These are phyloP conservation scores for Triangularia verruculosa DNA, from an alignment of 2,329 filamentous ascomycete genomes.

Conservation along the genomic window DNA sequence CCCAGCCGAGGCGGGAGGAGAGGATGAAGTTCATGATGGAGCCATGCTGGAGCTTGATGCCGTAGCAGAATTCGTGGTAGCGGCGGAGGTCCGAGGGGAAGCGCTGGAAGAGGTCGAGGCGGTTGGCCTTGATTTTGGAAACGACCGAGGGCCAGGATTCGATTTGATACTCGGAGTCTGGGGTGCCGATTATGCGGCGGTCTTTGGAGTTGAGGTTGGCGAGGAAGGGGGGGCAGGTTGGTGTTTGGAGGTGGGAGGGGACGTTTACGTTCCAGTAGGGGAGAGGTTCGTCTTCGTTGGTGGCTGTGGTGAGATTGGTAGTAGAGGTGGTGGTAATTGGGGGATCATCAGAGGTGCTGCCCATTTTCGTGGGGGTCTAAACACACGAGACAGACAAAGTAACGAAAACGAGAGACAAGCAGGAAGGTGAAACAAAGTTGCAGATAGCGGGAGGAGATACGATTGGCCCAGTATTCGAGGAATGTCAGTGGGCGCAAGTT, in stretches of 20 bases:
- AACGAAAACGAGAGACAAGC: background rate
- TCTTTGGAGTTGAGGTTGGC: slow-evolving; percentile 64
- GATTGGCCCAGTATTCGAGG: background rate
- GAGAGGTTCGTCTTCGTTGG: slow-evolving; percentile 12
- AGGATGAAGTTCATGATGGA: slow-evolving; percentile 77
- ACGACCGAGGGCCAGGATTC: slow-evolving; percentile 69
- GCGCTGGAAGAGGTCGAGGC: slow-evolving; percentile 73
- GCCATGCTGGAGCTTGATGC: slow-evolving; percentile 65
- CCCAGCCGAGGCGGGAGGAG: slow-evolving; percentile 67
- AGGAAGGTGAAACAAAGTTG: background rate
- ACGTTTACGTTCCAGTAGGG: slow-evolving; percentile 87
- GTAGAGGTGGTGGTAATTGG: background rate
- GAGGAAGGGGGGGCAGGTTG: slow-evolving; percentile 71
- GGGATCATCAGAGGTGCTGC: background rate
- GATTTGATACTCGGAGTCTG: slow-evolving; percentile 61
- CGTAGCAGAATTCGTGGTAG: slow-evolving; percentile 68
- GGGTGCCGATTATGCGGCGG: slow-evolving; percentile 64
- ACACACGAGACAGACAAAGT: background rate
- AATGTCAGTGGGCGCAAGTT: background rate
- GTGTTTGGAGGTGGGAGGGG: slow-evolving; percentile 56
- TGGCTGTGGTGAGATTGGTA: background rate
- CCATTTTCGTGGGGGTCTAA: background rate
- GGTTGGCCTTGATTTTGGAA: slow-evolving; percentile 57
- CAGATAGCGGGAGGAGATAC: background rate
- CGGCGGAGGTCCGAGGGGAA: slow-evolving; percentile 72